A percentile compares a stretch with the other conserved stretches of the same genome.
phyloP scores from a whole-genome alignment of 345 rosid species.

The Conringia planisiliqua region DNA sequence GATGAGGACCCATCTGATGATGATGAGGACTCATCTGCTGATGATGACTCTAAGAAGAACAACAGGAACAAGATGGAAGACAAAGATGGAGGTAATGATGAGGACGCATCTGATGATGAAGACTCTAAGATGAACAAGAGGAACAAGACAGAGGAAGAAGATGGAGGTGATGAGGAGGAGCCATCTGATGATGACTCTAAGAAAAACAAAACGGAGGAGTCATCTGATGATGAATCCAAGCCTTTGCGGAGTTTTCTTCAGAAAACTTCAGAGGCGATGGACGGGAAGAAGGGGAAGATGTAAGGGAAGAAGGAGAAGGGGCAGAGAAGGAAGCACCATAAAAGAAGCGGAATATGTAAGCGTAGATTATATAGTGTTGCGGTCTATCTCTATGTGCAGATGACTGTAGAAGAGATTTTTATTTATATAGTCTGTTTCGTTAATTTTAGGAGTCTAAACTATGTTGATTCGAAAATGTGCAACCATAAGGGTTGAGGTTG shows the following conservation, averaged over 20 bases:
- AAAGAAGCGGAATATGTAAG: not conserved
- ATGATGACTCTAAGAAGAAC: too few relatives aligned
- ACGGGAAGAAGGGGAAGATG: not conserved
- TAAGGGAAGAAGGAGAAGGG: not conserved
- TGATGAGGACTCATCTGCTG: not conserved
- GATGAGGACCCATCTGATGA: not conserved
- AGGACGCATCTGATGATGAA: not conserved
- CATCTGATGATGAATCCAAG: not conserved
- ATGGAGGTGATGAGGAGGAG: not conserved
- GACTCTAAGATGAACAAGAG: not conserved
- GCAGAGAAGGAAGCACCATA: not conserved
- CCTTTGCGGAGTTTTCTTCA: not conserved
- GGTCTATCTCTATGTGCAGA: not conserved
- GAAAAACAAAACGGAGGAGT: too few relatives aligned
- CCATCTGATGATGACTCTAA: not conserved
- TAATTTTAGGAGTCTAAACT: not conserved
- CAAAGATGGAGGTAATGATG: not conserved
- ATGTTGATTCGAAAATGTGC: conserved; percentile 10
- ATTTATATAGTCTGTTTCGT: not conserved
- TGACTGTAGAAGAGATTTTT: not conserved
- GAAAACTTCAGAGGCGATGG: not conserved
- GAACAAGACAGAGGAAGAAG: not conserved
- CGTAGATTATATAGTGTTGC: not conserved
- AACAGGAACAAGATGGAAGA: too few relatives aligned
- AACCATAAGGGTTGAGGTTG: conserved; percentile 11